Evolutionary conservation across 192 early-diverging fungal species (phyloP).

Genomic region (Coemansia sp.): DNA sequence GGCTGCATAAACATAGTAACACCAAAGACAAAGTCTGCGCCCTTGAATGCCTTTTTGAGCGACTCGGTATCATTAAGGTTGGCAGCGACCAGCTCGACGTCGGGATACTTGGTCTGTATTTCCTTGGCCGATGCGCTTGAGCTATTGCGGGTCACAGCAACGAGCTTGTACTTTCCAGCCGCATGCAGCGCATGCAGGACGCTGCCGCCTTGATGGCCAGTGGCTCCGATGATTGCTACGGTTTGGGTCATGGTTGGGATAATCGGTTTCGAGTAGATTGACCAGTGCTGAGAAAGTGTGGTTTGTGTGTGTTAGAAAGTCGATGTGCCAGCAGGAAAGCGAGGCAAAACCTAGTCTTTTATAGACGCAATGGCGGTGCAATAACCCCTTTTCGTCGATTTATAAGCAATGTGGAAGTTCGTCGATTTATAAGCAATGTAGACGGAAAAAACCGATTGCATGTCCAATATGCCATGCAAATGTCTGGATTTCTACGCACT

Average conservation of each 20-base stretch:
- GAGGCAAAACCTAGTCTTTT: too few relatives aligned
- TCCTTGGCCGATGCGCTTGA: constrained; percentile 10
- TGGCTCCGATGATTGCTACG: constrained; percentile 41
- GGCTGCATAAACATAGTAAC: constrained; percentile 27
- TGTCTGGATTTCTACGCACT: too few relatives aligned
- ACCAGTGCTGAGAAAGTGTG: too few relatives aligned
- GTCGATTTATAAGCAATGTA: too few relatives aligned
- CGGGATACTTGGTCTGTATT: constrained; percentile 21
- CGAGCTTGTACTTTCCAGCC: constrained; percentile 26
- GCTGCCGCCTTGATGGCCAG: constrained; percentile 45
- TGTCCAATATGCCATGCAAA: too few relatives aligned
- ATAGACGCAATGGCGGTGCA: not conserved
- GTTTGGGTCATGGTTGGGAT: constrained; percentile 19
- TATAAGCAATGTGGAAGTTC: too few relatives aligned
- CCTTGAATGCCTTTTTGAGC: constrained; percentile 27
- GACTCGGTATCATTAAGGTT: constrained; percentile 24
- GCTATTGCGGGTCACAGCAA: constrained; percentile 32
- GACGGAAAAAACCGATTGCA: too few relatives aligned
- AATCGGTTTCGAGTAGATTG: too few relatives aligned
- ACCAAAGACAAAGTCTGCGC: constrained; percentile 31
- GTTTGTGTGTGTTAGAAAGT: too few relatives aligned
- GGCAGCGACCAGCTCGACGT: constrained; percentile 23
- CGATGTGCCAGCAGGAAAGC: too few relatives aligned
- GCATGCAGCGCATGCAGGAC: constrained; percentile 35
- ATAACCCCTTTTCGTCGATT: too few relatives aligned